A percentile compares a stretch with the other conserved stretches of the same genome.
phyloP scores from a whole-genome alignment of 805 yeast genomes.

The Hanseniaspora nectarophila region DNA sequence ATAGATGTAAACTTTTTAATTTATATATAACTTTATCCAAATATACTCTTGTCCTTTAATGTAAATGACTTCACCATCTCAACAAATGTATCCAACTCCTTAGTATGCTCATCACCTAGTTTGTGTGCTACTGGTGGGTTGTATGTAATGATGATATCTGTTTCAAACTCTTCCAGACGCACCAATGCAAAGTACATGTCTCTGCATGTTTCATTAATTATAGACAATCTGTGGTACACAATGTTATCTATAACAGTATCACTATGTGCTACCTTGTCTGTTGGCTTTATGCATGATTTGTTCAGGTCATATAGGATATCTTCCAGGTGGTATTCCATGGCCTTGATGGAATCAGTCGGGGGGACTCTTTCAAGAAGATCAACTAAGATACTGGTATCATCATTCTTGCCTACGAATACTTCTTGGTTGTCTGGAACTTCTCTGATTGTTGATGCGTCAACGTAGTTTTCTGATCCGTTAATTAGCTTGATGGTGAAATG shows the following conservation, averaged over 20 bases:
- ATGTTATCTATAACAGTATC: conserved; percentile 12
- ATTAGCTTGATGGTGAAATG: conserved; percentile 57
- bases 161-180: conserved; percentile 38
- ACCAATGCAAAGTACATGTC: conserved; percentile 47
- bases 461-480: conserved; percentile 28
- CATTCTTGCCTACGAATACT: conserved; percentile 50
- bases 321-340: conserved; percentile 41
- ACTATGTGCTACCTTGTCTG: background rate
- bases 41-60: conserved; percentile 7
- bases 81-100: background rate
- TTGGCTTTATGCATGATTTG: background rate
- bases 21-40: conserved; percentile 3
- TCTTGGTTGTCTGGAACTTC: conserved; percentile 92
- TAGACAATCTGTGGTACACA: background rate
- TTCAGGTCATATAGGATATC: conserved; percentile 36
- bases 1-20: too few relatives aligned
- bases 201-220: background rate
- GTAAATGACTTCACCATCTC: conserved; percentile 2
- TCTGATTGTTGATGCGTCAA: conserved; percentile 69
- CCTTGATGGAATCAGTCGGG: conserved; percentile 30
- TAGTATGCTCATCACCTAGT: background rate
- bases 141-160: conserved; percentile 52
- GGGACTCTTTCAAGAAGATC: conserved; percentile 49
- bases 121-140: conserved; percentile 39
- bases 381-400: conserved; percentile 47